Conservation (phyloP, 306 rosid species). For the Gynostemma pentaphyllum region DNA sequence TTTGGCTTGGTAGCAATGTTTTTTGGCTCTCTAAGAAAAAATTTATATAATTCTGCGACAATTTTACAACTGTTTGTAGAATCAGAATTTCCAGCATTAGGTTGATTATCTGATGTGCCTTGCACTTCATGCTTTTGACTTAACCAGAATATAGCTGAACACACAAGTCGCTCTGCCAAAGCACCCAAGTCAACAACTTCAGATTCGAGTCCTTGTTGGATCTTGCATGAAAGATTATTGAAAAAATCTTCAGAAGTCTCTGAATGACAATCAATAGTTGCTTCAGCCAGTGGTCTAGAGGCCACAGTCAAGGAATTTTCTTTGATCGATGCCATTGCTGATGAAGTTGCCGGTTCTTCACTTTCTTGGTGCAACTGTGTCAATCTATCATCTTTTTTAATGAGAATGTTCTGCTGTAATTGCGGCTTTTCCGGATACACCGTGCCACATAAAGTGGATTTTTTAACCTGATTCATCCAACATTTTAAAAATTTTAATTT, state of each 20-base stretch:
- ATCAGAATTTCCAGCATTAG: constrained; percentile 18
- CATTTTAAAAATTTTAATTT: constrained; percentile 59
- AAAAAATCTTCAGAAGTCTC: constrained; percentile 53
- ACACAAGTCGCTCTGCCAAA: constrained; percentile 67
- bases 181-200: constrained; percentile 50
- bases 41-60: constrained; percentile 36
- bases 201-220: constrained; percentile 64
- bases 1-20: constrained; percentile 49
- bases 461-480: constrained; percentile 81
- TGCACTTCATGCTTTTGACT: constrained; percentile 29
- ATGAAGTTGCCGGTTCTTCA: constrained; percentile 35
- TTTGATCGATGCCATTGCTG: constrained; percentile 23
- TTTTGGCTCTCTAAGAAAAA: constrained; percentile 58
- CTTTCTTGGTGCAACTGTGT: constrained; percentile 24
- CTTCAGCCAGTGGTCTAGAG: constrained; percentile 40
- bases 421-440: constrained; percentile 16
- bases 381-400: constrained; percentile 25
- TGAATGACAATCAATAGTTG: constrained; percentile 25
- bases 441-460: constrained; percentile 16
- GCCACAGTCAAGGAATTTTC: constrained; percentile 26
- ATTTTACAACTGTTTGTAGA: constrained; percentile 16
- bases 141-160: constrained; percentile 52
- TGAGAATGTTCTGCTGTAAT: constrained; percentile 10
- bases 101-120: constrained; percentile 25
- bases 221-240: constrained; percentile 44